phyloP scores from a whole-genome alignment of 2,329 filamentous ascomycete genomes.

The Aspergillus ochraceoroseus region DNA sequence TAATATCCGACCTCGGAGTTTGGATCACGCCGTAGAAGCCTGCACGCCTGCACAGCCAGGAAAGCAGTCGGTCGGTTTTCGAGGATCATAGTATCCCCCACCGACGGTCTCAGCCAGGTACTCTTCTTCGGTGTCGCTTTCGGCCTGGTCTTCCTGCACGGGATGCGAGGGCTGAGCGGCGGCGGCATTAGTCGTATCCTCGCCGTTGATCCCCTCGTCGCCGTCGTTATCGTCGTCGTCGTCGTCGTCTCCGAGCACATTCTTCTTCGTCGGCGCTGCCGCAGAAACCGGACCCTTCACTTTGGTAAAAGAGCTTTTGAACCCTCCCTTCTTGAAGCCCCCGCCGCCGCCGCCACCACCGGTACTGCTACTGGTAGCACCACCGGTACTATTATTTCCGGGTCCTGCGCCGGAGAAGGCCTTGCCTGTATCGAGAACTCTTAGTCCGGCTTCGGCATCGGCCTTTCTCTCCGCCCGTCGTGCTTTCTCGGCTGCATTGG shows the following conservation, averaged over 20 bases:
- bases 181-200: conserved; percentile 9
- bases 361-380: background rate
- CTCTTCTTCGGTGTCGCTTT: conserved; percentile 66
- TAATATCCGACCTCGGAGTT: background rate
- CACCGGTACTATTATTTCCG: conserved; percentile 22
- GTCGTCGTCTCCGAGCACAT: conserved; percentile 43
- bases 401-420: conserved; percentile 18
- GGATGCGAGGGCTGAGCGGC: conserved; percentile 6
- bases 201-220: conserved; percentile 25
- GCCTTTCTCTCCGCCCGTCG: conserved; percentile 42
- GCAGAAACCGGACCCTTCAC: conserved; percentile 40
- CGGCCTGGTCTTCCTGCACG: conserved; percentile 48
- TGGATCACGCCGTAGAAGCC: conserved; percentile 1
- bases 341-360: conserved; percentile 28
- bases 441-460: conserved; percentile 40
- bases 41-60: conserved; percentile 32
- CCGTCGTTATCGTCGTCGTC: conserved; percentile 37
- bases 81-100: conserved; percentile 51
- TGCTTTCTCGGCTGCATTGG: conserved; percentile 42
- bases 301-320: conserved; percentile 68
- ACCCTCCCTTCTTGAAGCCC: conserved; percentile 73
- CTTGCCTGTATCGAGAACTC: conserved; percentile 34
- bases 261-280: conserved; percentile 36
- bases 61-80: conserved; percentile 49
- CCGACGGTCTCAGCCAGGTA: conserved; percentile 45